Percentiles rank a stretch among this genome's conserved stretches.
Conservation (phyloP, 192 early-diverging fungal species). For the Coemansia sp. region DNA sequence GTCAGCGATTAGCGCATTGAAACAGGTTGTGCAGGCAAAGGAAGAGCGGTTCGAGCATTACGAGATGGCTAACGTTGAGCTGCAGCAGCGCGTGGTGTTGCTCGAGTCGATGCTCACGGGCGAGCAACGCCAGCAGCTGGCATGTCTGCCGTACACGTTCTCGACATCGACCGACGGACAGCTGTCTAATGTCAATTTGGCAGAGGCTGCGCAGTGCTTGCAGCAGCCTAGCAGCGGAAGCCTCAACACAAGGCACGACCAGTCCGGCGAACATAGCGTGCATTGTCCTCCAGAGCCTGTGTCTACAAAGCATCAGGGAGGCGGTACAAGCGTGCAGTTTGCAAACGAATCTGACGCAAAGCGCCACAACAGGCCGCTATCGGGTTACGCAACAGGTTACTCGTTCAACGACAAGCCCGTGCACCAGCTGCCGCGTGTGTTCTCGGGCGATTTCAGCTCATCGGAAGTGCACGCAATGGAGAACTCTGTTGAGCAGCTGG, state of each 20-base stretch:
- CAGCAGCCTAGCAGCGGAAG: too few species aligned
- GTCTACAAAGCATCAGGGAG: not conserved
- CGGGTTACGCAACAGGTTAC: constrained; percentile 35
- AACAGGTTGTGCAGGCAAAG: constrained; percentile 47
- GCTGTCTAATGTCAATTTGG: not conserved
- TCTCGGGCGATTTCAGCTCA: constrained; percentile 44
- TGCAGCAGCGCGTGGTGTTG: constrained; percentile 33
- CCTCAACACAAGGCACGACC: too few species aligned
- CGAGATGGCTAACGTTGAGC: constrained; percentile 26
- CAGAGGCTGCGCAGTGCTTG: too few species aligned
- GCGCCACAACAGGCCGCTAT: constrained; percentile 21
- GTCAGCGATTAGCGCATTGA: constrained; percentile 39
- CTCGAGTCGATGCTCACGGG: constrained; percentile 24
- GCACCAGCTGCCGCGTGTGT: constrained; percentile 45
- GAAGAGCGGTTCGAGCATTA: constrained; percentile 43
- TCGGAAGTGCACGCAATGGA: constrained; percentile 41
- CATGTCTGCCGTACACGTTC: constrained; percentile 14
- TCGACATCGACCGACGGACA: not conserved
- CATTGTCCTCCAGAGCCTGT: too few species aligned
- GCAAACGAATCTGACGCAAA: not conserved
- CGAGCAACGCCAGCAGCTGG: constrained; percentile 30
- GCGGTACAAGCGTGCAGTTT: not conserved
- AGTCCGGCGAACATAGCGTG: too few species aligned
- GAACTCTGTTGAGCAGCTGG: constrained; percentile 30
- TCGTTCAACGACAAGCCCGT: constrained; percentile 31